Evolutionary conservation across 2,329 filamentous ascomycete species (phyloP).

Genomic region (Fusarium oxysporum): DNA sequence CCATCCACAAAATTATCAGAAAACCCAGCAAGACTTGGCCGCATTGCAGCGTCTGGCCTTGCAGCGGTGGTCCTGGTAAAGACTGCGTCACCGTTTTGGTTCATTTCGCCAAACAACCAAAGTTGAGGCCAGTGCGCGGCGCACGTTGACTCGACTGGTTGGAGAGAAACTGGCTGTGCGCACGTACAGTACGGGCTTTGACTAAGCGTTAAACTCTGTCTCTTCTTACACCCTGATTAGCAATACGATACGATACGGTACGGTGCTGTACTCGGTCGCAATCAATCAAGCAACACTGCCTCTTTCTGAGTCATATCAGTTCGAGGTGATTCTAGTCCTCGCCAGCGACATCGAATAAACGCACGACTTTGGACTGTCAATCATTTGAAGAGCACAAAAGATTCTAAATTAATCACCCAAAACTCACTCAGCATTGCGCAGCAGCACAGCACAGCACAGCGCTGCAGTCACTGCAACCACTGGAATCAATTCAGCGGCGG

Average conservation of each 20-base stretch:
- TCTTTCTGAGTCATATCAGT: slow-evolving; percentile 27
- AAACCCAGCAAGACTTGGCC: slow-evolving; percentile 37
- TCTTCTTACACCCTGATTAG: slow-evolving; percentile 38
- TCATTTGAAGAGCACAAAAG: neutral
- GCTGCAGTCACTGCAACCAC: neutral
- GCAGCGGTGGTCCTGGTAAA: slow-evolving; percentile 34
- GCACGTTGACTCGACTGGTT: slow-evolving; percentile 38
- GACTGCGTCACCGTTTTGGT: slow-evolving; percentile 43
- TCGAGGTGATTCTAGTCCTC: slow-evolving; percentile 19
- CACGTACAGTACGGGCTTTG: slow-evolving; percentile 32
- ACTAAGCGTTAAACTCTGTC: slow-evolving; percentile 38
- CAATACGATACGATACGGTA: slow-evolving; percentile 13
- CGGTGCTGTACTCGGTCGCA: neutral
- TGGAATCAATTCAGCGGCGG: slow-evolving; percentile 14
- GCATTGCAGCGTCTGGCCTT: slow-evolving; percentile 34
- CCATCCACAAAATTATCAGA: slow-evolving; percentile 25
- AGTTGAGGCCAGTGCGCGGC: slow-evolving; percentile 38
- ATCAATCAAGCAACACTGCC: slow-evolving; percentile 33
- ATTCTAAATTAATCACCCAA: slow-evolving; percentile 13
- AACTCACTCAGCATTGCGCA: neutral
- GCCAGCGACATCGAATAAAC: slow-evolving; percentile 2
- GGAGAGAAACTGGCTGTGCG: slow-evolving; percentile 30
- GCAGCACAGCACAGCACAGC: slow-evolving; percentile 1
- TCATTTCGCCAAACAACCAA: slow-evolving; percentile 39
- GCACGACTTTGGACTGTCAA: neutral